Evolutionary conservation across 140 eudicot species (phyloP).

Genomic region (Cichorium intybus): DNA sequence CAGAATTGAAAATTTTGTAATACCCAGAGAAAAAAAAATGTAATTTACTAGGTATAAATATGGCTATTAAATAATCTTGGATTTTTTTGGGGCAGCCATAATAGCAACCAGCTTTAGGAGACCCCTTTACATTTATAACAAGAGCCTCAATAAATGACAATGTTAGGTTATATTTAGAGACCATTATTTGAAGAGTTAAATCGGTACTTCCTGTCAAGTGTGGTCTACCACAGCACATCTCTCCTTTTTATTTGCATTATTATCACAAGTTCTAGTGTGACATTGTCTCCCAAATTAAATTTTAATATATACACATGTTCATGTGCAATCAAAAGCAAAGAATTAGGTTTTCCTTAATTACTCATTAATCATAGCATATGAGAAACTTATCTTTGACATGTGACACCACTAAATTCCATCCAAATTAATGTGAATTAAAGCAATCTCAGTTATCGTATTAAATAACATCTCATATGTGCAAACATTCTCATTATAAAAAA

Average conservation of each 20-base stretch:
- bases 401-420: not conserved
- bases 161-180: not conserved
- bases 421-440: not conserved
- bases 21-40: not conserved
- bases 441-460: too few relatives aligned
- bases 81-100: conserved; percentile 8
- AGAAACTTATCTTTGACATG: conserved; percentile 7
- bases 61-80: conserved; percentile 1
- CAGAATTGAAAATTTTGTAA: not conserved
- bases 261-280: conserved; percentile 24
- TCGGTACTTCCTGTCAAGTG: conserved; percentile 9
- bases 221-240: conserved; percentile 20
- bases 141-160: conserved; percentile 11
- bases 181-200: conserved; percentile 15
- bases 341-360: not conserved
- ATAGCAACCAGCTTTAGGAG: conserved; percentile 12
- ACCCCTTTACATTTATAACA: not conserved
- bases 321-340: conserved; percentile 25
- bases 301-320: conserved; percentile 15
- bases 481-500: too few relatives aligned
- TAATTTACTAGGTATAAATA: not conserved
- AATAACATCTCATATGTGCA: too few relatives aligned
- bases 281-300: conserved; percentile 21
- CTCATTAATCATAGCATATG: not conserved
- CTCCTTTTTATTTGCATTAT: conserved; percentile 14